Percentiles rank a stretch among this genome's conserved stretches.
Conservation (phyloP, 1,284 basidiomycete genomes). For the Garcileccinum viscosum region DNA sequence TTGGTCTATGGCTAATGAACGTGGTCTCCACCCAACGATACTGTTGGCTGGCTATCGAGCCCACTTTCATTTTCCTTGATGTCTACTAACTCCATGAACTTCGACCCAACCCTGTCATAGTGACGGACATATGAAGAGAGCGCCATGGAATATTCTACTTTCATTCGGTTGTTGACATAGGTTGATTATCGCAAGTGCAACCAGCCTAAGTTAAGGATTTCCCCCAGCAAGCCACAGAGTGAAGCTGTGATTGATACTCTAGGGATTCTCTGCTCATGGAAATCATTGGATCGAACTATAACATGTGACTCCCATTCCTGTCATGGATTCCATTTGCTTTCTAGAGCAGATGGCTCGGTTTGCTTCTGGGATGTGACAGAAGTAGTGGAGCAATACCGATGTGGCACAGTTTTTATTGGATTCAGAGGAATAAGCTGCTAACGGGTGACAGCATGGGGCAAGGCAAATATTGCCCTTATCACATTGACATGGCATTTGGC, state of each 20-base stretch:
- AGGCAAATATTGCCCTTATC: neutral
- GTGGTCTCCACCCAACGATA: neutral
- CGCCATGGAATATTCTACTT: neutral
- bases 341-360: slow-evolving; percentile 11
- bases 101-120: neutral
- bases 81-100: too few species aligned
- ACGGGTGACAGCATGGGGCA: slow-evolving; percentile 7
- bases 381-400: neutral
- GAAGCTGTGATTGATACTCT: neutral
- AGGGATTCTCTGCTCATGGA: slow-evolving; percentile 7
- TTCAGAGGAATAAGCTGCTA: slow-evolving; percentile 24
- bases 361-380: slow-evolving; percentile 2
- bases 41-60: neutral
- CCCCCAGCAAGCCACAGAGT: neutral
- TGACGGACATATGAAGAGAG: neutral
- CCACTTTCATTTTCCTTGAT: neutral
- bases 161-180: neutral
- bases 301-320: neutral
- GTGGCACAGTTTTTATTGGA: neutral
- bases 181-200: neutral
- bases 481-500: neutral
- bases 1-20: neutral
- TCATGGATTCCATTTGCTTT: slow-evolving; percentile 7
- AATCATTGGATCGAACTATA: slow-evolving; percentile 13
- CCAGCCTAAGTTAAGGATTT: neutral